A percentile compares a stretch with the other conserved stretches of the same genome.
Evolutionary conservation across 441 rosid genomes (phyloP).

Genomic region (Populus hybrid): DNA sequence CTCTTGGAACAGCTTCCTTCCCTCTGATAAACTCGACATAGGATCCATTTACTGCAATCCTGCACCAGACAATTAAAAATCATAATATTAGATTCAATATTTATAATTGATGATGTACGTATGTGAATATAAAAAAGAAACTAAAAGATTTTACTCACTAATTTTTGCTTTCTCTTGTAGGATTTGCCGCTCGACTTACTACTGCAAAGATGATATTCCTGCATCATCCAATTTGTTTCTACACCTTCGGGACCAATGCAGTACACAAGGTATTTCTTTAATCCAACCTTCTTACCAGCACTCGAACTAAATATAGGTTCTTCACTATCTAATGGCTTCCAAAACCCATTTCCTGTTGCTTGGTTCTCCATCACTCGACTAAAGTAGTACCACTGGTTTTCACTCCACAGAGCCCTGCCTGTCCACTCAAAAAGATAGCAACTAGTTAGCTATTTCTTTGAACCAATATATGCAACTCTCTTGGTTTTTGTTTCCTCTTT

Average conservation of each 20-base stretch:
- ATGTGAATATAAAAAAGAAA: too few species aligned
- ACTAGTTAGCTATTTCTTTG: background rate
- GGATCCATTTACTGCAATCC: constrained; percentile 30
- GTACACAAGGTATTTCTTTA: constrained; percentile 34
- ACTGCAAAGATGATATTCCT: constrained; percentile 31
- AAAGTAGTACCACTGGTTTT: constrained; percentile 39
- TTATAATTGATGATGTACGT: background rate
- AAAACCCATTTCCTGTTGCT: constrained; percentile 30
- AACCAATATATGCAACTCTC: background rate
- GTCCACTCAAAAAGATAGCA: background rate
- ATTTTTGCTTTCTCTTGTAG: constrained; percentile 13
- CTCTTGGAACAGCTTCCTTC: background rate
- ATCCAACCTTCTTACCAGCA: constrained; percentile 28
- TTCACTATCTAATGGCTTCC: constrained; percentile 37
- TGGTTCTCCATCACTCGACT: constrained; percentile 26
- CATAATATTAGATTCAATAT: background rate
- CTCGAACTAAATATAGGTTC: constrained; percentile 24
- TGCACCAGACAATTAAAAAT: background rate
- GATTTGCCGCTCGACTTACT: constrained; percentile 6
- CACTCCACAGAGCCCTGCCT: constrained; percentile 45
- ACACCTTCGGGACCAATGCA: constrained; percentile 17
- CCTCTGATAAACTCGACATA: constrained; percentile 39
- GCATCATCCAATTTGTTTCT: constrained; percentile 47
- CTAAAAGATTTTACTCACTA: constrained; percentile 7
- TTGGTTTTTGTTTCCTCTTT: background rate